Conservation (phyloP, 2,329 filamentous ascomycete genomes). For the Fusarium sp. region DNA sequence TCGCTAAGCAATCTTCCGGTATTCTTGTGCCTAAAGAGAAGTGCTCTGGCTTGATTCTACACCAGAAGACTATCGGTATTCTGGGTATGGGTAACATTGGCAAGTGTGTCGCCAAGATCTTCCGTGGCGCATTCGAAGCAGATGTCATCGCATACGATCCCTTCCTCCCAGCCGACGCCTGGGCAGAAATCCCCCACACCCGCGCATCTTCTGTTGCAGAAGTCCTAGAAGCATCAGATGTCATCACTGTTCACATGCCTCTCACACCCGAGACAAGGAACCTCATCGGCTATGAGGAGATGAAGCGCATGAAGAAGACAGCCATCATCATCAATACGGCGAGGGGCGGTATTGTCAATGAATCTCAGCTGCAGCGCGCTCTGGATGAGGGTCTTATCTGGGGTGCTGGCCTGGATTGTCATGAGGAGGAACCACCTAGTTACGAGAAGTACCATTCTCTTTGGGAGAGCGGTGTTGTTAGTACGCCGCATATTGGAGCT, state of each 20-base stretch:
- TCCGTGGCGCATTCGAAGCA: conserved; percentile 50
- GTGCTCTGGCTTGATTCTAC: conserved; percentile 53
- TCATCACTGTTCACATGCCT: conserved; percentile 54
- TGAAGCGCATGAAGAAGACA: conserved; percentile 52
- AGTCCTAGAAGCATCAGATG: conserved; percentile 48
- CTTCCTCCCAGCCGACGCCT: conserved; percentile 47
- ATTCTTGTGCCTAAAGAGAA: conserved; percentile 52
- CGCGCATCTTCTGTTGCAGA: conserved; percentile 48
- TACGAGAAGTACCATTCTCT: conserved; percentile 49
- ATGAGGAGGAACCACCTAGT: conserved; percentile 54
- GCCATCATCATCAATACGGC: conserved; percentile 56
- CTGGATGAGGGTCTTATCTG: conserved; percentile 50
- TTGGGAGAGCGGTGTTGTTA: conserved; percentile 52
- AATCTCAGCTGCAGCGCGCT: conserved; percentile 46
- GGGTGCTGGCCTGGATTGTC: conserved; percentile 55
- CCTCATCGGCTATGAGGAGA: conserved; percentile 48
- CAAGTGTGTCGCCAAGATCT: conserved; percentile 50
- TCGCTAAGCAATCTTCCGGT: conserved; percentile 46
- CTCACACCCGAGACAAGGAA: conserved; percentile 48
- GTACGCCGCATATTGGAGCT: conserved; percentile 60
- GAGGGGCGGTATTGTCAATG: conserved; percentile 55
- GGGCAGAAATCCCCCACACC: conserved; percentile 49
- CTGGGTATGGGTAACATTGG: conserved; percentile 56
- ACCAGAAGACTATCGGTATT: conserved; percentile 51
- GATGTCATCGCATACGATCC: conserved; percentile 53